Evolutionary conservation across 208 protist genomes (phyloP), one percentile per base, ranked within the genome.

Genomic region (Herpetomonas tarakana): DNA sequence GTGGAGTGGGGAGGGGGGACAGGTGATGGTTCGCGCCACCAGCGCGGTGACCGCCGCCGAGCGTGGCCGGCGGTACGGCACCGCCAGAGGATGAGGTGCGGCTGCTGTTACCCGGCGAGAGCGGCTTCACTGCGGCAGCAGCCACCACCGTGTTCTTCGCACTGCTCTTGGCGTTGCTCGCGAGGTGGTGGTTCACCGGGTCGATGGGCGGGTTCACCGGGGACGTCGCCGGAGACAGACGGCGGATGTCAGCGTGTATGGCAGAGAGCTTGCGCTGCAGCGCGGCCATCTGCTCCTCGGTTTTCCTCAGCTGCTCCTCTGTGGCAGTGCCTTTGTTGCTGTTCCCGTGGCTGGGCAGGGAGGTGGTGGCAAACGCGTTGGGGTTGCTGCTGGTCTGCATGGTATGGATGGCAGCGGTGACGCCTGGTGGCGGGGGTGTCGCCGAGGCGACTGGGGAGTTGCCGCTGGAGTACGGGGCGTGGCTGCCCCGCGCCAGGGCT

Each of bases 241-340:
- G 65, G 51, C 72, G 62, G 29, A 90, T 62, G 28, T 91, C 87
- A 12, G 68, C 67, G 51, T 86, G 83, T 64, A 89, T 79, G 4
- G 30, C 26, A 2, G 62, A 68, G 49, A 89, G 67, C 65, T 88
- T 86, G 2, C 49, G 35, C 62, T 78, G 66, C 16, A 91, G 69
- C 0, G 46, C 59, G 39, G 76, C 59, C 46, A 88, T 55, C 46
- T 83, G 78, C 31, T 61, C 64, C 49, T 75, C 77, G 21, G 77
- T 73, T 16, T 49, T 52, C 29, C 65, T 44, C 12, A 68, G 67
- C n/a, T 64, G 38, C 26, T 55, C 58, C 38, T 78, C 64, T 35
- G 70, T 52, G 2, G 58, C 50, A 26, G 53, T 39, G 25, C 54
- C 62, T 18, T 52, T 35, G 44, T 30, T 64, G 49, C 47, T 19